Evolutionary conservation across 108 stramenopile genomes (phyloP).

Genomic region (Cylindrotheca fusiformis): DNA sequence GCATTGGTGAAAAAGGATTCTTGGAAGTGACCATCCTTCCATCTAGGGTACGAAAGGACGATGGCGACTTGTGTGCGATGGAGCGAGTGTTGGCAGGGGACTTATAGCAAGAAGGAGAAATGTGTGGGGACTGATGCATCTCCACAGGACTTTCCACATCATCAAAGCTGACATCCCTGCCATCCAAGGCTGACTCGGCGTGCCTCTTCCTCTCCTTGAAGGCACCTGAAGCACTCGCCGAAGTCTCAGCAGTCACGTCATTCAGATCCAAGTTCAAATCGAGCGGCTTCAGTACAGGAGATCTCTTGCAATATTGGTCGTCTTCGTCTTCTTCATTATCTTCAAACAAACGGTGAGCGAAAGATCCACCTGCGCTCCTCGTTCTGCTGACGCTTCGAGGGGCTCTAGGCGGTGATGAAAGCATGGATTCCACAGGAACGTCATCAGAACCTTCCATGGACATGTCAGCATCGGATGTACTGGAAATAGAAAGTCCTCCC

Average conservation of each 20-base stretch:
- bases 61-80: constrained; percentile 23
- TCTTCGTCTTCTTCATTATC: constrained; percentile 8
- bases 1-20: constrained; percentile 57
- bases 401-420: constrained; percentile 12
- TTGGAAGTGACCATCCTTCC: constrained; percentile 49
- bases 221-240: background rate
- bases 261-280: constrained; percentile 26
- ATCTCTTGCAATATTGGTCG: background rate
- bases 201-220: constrained; percentile 8
- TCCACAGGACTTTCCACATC: constrained; percentile 30
- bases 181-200: background rate
- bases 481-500: too few species aligned
- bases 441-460: constrained; percentile 23
- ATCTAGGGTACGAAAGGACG: constrained; percentile 40
- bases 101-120: constrained; percentile 15
- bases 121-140: constrained; percentile 20
- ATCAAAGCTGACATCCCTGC: constrained; percentile 16
- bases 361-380: constrained; percentile 6
- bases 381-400: constrained; percentile 1
- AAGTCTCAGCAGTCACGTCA: background rate
- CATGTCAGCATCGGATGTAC: constrained; percentile 9
- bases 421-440: constrained; percentile 2
- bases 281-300: constrained; percentile 18
- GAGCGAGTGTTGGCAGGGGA: constrained; percentile 5
- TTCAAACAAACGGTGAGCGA: constrained; percentile 19